Evolutionary conservation across 306 rosid genomes (phyloP).

Genomic region (Luffa aegyptiaca): DNA sequence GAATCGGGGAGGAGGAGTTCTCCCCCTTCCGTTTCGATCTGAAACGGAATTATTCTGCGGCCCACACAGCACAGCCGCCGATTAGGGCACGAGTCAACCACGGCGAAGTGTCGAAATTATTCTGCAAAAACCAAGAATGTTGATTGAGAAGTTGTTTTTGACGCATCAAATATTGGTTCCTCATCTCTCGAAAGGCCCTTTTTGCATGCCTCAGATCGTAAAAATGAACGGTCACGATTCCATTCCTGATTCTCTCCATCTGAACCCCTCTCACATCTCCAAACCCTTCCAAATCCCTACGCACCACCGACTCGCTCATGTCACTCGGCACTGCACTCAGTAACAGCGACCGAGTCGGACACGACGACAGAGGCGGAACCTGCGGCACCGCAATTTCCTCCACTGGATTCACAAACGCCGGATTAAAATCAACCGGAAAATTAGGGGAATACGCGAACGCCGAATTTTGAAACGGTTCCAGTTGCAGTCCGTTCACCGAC

Average conservation of each 20-base stretch:
- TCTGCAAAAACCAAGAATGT: background rate
- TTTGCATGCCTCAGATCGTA: slow-evolving; percentile 68
- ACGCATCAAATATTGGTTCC: slow-evolving; percentile 41
- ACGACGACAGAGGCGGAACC: slow-evolving; percentile 15
- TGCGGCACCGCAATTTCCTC: background rate
- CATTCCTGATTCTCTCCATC: slow-evolving; percentile 49
- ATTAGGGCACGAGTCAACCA: slow-evolving; percentile 37
- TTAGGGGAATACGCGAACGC: slow-evolving; percentile 6
- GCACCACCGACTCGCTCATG: slow-evolving; percentile 29
- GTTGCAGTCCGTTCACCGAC: slow-evolving; percentile 14
- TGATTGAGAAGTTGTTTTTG: slow-evolving; percentile 29
- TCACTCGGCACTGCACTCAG: slow-evolving; percentile 36
- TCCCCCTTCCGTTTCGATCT: too few species aligned
- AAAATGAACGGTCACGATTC: slow-evolving; percentile 56
- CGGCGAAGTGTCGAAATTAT: slow-evolving; percentile 9
- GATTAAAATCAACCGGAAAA: slow-evolving; percentile 13
- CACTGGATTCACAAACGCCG: slow-evolving; percentile 19
- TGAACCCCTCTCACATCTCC: slow-evolving; percentile 65
- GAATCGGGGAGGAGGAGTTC: too few species aligned
- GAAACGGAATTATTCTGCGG: too few species aligned
- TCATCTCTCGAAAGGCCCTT: slow-evolving; percentile 40
- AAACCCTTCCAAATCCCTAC: slow-evolving; percentile 42
- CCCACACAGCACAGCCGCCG: slow-evolving; percentile 43
- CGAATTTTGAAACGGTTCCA: slow-evolving; percentile 16
- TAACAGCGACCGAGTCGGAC: slow-evolving; percentile 52